Percentiles rank a stretch among this genome's conserved stretches.
Evolutionary conservation across 2,329 filamentous ascomycete species (phyloP).

Genomic region (Ilyonectria robusta): DNA sequence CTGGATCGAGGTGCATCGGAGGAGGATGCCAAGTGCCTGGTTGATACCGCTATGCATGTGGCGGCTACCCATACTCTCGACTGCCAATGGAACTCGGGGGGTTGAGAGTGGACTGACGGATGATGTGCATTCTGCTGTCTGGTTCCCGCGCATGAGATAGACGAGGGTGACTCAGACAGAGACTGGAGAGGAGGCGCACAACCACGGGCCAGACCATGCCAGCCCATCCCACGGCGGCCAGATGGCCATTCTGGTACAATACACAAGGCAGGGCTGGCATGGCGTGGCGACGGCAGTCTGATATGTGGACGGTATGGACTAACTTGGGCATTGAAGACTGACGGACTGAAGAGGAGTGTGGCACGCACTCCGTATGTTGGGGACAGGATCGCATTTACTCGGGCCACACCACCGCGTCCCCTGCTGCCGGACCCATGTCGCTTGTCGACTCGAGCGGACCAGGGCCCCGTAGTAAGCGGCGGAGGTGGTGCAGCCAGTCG

Average conservation of each 20-base stretch:
- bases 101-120: slow-evolving; percentile 9
- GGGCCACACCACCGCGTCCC: slow-evolving; percentile 17
- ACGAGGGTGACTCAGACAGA: slow-evolving; percentile 44
- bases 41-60: not conserved
- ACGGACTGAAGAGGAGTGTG: not conserved
- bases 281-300: slow-evolving; percentile 15
- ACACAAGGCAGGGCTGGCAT: slow-evolving; percentile 7
- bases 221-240: slow-evolving; percentile 26
- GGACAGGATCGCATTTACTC: slow-evolving; percentile 1
- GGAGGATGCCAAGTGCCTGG: not conserved
- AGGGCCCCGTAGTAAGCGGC: slow-evolving; percentile 30
- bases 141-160: slow-evolving; percentile 40
- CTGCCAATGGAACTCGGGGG: not conserved
- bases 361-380: not conserved
- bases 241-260: slow-evolving; percentile 18
- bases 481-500: slow-evolving; percentile 24
- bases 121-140: slow-evolving; percentile 35
- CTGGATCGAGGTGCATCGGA: slow-evolving; percentile 8
- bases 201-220: slow-evolving; percentile 21
- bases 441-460: slow-evolving; percentile 25
- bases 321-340: not conserved
- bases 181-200: not conserved
- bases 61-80: slow-evolving; percentile 1
- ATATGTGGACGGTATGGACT: slow-evolving; percentile 4
- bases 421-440: slow-evolving; percentile 19